These are phyloP conservation scores for Xylariomycetidae sp. DNA, from an alignment of 2,329 filamentous ascomycete genomes.

Conservation along the genomic window DNA sequence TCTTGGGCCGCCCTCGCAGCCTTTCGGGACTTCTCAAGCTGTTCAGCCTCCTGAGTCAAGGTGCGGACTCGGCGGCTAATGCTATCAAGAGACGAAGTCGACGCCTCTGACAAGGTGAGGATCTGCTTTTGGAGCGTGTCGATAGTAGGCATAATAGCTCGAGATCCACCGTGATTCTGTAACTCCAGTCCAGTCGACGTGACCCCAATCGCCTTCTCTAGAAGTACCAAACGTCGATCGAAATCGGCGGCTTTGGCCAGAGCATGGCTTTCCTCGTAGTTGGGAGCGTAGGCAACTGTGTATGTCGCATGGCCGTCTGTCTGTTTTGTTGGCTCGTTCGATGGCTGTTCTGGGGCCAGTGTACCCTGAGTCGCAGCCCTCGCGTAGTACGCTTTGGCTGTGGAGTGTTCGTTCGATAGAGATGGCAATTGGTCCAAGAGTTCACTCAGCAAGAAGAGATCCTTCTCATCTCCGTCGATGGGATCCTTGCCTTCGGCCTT, in stretches of 20 bases:
- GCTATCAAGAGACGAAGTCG: slow-evolving; percentile 65
- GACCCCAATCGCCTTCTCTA: slow-evolving; percentile 79
- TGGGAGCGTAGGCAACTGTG: slow-evolving; percentile 58
- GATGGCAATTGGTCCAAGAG: slow-evolving; percentile 61
- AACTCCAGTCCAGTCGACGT: slow-evolving; percentile 61
- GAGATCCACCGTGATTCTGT: slow-evolving; percentile 48
- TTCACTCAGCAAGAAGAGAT: slow-evolving; percentile 63
- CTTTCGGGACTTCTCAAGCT: slow-evolving; percentile 58
- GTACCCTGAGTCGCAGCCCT: too few relatives aligned
- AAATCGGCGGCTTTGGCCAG: slow-evolving; percentile 82
- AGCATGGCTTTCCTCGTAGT: slow-evolving; percentile 62
- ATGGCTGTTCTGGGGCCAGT: too few relatives aligned
- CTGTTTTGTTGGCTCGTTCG: too few relatives aligned
- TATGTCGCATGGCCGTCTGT: slow-evolving; percentile 49
- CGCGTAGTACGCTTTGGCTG: too few relatives aligned
- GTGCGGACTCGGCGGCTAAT: slow-evolving; percentile 64
- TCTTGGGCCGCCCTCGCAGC: slow-evolving; percentile 58
- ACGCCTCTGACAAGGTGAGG: slow-evolving; percentile 65
- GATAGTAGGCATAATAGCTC: slow-evolving; percentile 76
- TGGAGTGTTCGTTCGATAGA: too few relatives aligned
- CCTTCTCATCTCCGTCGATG: slow-evolving; percentile 45
- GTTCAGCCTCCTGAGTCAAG: slow-evolving; percentile 67
- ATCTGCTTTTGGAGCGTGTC: slow-evolving; percentile 78
- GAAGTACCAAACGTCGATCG: slow-evolving; percentile 67
- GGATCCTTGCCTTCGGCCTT: slow-evolving; percentile 39